Base-by-base conservation (phyloP, 2,329 filamentous ascomycete genomes). In the Scedosporium apiospermum region DNA sequence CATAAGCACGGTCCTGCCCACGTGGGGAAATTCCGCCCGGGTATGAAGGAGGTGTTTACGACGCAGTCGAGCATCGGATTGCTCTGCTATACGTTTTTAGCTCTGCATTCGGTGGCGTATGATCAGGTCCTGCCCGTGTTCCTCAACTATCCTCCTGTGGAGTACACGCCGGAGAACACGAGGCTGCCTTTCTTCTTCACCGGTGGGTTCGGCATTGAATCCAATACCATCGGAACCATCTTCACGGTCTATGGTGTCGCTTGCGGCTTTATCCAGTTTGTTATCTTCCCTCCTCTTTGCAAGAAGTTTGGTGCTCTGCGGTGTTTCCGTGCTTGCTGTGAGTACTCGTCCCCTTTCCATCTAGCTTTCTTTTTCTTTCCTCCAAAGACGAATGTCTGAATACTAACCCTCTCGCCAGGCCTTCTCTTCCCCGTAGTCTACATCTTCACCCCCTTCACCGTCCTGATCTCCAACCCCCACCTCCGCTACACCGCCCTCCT, bases 121-220 rank as follows among this genome's bases (percentile, higher is more conserved):
- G 93, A 98, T 73, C 92, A 96, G 70, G 80, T 93, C 2, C 83
- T 98, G 1, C 90, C 92, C 3, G 91, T 97, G 0, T 96, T 96
- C 72, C 82, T 97, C 69, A 90, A 96, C 74, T 88, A 91, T 66
- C 88, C 89, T 0, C 73, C 78, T 4, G 74, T 82, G 41, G 74
- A 82, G 57, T 81, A 84, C 63, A 83, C 85, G 0, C 76, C 82
- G 0, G 77, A 85, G 10, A 85, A 85, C 68, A 83, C 80, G 0
- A 76, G 79, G 1, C 80, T 91, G 0, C 93, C 93, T 0, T 88
- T 97, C 69, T 88, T 90, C 69, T 97, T 97, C 70, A 81, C 83
- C 1, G 88, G 91, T 44, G 92, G 92, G 0, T 96, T 96, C 70
- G 91, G 91, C 0, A 72, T 86, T 69, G 79, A 84, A 58, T 88